These are phyloP conservation scores for Solanum ossicruentum DNA, from an alignment of 257 asterid species.

Conservation along the genomic window DNA sequence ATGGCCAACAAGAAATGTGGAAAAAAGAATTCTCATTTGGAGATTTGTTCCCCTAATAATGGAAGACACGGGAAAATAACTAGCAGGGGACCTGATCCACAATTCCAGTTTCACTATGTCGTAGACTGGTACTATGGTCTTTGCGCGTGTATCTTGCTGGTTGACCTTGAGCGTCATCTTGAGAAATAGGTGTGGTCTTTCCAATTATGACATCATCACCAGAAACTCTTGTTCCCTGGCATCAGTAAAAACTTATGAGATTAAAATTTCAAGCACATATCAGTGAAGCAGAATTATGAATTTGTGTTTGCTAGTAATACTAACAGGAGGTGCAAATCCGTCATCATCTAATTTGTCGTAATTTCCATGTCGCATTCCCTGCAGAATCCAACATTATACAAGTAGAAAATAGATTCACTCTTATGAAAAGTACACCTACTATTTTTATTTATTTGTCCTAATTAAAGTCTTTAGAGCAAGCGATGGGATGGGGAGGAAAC, in stretches of 20 bases:
- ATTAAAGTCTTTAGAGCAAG: background rate
- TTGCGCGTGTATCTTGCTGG: slow-evolving; percentile 77
- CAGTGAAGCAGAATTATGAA: background rate
- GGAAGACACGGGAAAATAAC: background rate
- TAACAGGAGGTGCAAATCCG: slow-evolving; percentile 82
- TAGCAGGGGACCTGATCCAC: slow-evolving; percentile 48
- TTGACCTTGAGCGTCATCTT: slow-evolving; percentile 87
- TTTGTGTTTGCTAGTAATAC: background rate
- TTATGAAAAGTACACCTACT: background rate
- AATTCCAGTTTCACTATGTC: slow-evolving; percentile 92
- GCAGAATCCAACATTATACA: background rate
- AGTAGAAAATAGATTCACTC: background rate
- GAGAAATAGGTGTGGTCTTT: slow-evolving; percentile 80
- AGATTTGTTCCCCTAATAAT: background rate
- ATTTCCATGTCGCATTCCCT: slow-evolving; percentile 92
- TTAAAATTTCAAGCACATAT: background rate
- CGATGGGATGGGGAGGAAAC: background rate
- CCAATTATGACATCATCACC: slow-evolving; percentile 98
- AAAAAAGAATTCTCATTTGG: background rate
- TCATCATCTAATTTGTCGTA: slow-evolving; percentile 92
- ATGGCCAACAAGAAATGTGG: background rate
- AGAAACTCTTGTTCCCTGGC: slow-evolving; percentile 64
- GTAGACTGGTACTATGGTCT: slow-evolving; percentile 89
- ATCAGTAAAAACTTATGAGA: background rate
- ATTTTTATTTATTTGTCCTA: background rate